A percentile compares a stretch with the other conserved stretches of the same genome.
Conservation (phyloP, 345 rosid genomes). For the Hevea brasiliensis region DNA sequence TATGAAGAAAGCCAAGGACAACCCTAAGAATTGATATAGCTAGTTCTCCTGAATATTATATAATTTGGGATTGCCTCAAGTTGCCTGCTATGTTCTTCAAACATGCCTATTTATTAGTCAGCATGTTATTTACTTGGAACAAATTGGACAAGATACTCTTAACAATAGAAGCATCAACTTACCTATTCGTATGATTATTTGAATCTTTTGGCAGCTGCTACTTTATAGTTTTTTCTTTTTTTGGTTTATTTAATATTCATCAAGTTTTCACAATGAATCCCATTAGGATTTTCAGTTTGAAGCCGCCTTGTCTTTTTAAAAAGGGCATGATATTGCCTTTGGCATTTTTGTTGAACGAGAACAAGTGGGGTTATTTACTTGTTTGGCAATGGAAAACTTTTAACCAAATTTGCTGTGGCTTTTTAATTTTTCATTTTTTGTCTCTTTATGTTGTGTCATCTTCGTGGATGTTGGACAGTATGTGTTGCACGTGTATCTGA, state of each 20-base stretch:
- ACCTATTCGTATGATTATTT: background rate
- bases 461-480: background rate
- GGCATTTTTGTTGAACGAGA: background rate
- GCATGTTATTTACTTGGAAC: background rate
- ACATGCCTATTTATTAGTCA: background rate
- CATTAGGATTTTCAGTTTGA: background rate
- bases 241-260: background rate
- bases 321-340: background rate
- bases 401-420: background rate
- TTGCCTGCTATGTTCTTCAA: background rate
- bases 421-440: background rate
- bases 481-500: conserved; percentile 1
- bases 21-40: background rate
- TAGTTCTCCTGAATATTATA: background rate
- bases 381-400: background rate
- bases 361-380: background rate
- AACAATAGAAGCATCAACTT: background rate
- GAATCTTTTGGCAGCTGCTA: background rate
- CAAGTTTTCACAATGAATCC: conserved; percentile 5
- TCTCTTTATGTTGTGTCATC: background rate
- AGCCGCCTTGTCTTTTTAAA: background rate
- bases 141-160: background rate
- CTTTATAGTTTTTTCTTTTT: background rate
- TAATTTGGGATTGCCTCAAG: too few species aligned
- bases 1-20: conserved; percentile 43